A percentile compares a stretch with the other conserved stretches of the same genome.
These are phyloP conservation scores for Ogataea polymorpha DNA, from an alignment of 805 yeast genomes.

Conservation along the genomic window DNA sequence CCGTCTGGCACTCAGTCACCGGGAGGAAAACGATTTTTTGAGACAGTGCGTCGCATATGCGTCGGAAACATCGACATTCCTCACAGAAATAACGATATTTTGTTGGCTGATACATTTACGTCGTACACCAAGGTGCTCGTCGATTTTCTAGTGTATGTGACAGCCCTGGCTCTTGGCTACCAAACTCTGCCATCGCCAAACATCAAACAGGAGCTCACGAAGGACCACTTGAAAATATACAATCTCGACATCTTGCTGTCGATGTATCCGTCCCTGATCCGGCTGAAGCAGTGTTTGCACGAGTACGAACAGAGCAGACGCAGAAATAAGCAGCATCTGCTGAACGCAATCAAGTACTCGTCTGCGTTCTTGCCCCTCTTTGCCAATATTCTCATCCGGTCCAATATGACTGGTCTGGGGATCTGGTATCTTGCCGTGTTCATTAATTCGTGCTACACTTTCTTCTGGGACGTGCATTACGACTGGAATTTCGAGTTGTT, in stretches of 20 bases:
- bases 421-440: conserved; percentile 46
- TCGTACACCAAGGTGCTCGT: conserved; percentile 75
- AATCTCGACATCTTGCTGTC: conserved; percentile 32
- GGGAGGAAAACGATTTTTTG: conserved; percentile 43
- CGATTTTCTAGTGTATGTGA: conserved; percentile 59
- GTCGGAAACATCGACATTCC: conserved; percentile 58
- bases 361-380: conserved; percentile 57
- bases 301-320: conserved; percentile 55
- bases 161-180: conserved; percentile 41
- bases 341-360: conserved; percentile 73
- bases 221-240: conserved; percentile 27
- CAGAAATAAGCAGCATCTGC: conserved; percentile 51
- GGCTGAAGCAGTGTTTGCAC: conserved; percentile 76
- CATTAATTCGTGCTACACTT: conserved; percentile 72
- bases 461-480: conserved; percentile 83
- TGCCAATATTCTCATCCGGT: conserved; percentile 28
- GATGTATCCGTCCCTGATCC: conserved; percentile 62
- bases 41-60: conserved; percentile 51
- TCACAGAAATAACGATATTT: conserved; percentile 71
- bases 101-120: conserved; percentile 79
- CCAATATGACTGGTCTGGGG: conserved; percentile 28
- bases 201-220: conserved; percentile 27
- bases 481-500: conserved; percentile 82
- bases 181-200: conserved; percentile 33
- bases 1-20: conserved; percentile 25